Percentiles rank a stretch among this genome's conserved stretches.
These are phyloP conservation scores for Fusarium gaditjirri DNA, from an alignment of 2,329 filamentous ascomycete genomes.

Conservation along the genomic window DNA sequence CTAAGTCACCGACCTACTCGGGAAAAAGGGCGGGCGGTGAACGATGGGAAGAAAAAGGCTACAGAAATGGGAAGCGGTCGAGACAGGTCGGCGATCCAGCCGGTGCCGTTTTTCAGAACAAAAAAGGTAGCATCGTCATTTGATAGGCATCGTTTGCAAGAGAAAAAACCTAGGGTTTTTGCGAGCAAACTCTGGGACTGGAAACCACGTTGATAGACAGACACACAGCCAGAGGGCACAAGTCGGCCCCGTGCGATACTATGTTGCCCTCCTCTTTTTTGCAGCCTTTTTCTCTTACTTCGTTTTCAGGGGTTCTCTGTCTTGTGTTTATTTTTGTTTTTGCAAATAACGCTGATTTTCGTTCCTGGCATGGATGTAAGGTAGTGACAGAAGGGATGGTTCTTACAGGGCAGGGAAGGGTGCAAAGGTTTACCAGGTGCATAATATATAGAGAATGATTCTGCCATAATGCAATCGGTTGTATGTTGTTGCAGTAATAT, in stretches of 20 bases:
- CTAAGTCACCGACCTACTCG: constrained; percentile 37
- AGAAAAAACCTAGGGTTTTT: constrained; percentile 37
- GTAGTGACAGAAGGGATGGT: constrained; percentile 39
- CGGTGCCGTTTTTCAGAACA: constrained; percentile 42
- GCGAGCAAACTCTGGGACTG: constrained; percentile 41
- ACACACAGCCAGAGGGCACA: constrained; percentile 44
- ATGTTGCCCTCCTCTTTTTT: constrained; percentile 40
- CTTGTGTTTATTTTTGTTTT: constrained; percentile 29
- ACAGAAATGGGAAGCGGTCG: constrained; percentile 43
- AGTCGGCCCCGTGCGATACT: constrained; percentile 40
- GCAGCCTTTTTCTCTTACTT: constrained; percentile 40
- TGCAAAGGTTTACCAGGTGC: constrained; percentile 43
- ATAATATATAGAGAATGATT: constrained; percentile 47
- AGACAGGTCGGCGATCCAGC: constrained; percentile 41
- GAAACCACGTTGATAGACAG: constrained; percentile 45
- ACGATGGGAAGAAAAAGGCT: constrained; percentile 43
- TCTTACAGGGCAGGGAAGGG: constrained; percentile 38
- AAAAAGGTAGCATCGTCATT: constrained; percentile 43
- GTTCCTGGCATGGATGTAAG: constrained; percentile 42
- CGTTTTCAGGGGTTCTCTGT: constrained; percentile 35
- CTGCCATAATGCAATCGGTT: constrained; percentile 30
- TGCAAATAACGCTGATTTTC: constrained; percentile 34
- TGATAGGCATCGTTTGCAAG: constrained; percentile 44
- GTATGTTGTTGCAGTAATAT: constrained; percentile 13
- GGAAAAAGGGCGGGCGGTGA: constrained; percentile 37